Percentiles rank a stretch among this genome's conserved stretches.
These are phyloP conservation scores for Aphanomyces invadans DNA, from an alignment of 352 stramenopile species.

Conservation along the genomic window DNA sequence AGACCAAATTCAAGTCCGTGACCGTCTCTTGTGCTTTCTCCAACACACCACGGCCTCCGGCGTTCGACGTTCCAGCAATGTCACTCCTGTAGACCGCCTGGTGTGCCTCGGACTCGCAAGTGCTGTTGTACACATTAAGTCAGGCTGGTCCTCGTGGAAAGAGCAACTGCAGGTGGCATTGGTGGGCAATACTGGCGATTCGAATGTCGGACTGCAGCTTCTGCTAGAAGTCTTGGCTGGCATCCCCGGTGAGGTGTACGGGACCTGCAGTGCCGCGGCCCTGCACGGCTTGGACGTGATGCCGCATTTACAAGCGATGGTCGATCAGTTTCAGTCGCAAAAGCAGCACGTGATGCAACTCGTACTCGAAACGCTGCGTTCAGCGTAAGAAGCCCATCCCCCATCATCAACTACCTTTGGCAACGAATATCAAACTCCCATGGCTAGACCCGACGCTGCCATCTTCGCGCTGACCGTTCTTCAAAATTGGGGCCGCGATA, in stretches of 20 bases:
- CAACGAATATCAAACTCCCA: too few relatives aligned
- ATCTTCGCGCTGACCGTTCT: constrained; percentile 7
- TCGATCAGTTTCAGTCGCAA: constrained; percentile 13
- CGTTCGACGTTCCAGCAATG: background rate
- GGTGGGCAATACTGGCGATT: background rate
- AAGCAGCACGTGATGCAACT: constrained; percentile 10
- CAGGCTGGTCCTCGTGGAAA: constrained; percentile 19
- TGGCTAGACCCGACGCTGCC: constrained; percentile 8
- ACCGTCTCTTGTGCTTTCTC: constrained; percentile 13
- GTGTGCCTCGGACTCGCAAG: constrained; percentile 20
- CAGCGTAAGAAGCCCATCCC: constrained; percentile 2
- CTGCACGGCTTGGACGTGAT: background rate
- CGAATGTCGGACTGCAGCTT: background rate
- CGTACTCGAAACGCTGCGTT: constrained; percentile 4
- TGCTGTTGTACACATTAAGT: constrained; percentile 16
- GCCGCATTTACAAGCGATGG: background rate
- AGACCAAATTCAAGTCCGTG: constrained; percentile 20
- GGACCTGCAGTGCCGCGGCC: background rate
- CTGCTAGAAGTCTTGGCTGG: constrained; percentile 22
- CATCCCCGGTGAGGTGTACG: constrained; percentile 18
- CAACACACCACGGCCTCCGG: background rate
- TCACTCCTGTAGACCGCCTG: constrained; percentile 11
- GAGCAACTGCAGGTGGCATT: constrained; percentile 9
- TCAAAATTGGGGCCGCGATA: constrained; percentile 25
- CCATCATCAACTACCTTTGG: background rate